Evolutionary conservation across 2,329 filamentous ascomycete genomes (phyloP).

Genomic region (Cercospora berteroae): DNA sequence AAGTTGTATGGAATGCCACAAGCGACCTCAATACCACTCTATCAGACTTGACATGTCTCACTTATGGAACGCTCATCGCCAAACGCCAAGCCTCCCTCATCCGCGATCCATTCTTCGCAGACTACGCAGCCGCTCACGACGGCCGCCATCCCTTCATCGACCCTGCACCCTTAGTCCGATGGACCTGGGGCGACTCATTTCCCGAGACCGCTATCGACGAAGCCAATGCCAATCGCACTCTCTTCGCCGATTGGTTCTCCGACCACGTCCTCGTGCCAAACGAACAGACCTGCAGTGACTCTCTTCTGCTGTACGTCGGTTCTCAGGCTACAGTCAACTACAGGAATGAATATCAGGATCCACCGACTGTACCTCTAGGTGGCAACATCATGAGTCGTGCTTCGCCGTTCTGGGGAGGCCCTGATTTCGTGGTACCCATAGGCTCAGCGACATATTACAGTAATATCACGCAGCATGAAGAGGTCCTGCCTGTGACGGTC

Average conservation of each 20-base stretch:
- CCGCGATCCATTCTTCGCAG: conserved; percentile 50
- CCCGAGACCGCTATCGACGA: conserved; percentile 41
- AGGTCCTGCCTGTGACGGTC: conserved; percentile 58
- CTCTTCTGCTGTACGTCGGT: conserved; percentile 51
- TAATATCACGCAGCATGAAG: conserved; percentile 49
- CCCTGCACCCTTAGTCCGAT: conserved; percentile 49
- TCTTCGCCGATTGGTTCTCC: conserved; percentile 52
- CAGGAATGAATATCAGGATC: conserved; percentile 45
- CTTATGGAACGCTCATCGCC: conserved; percentile 49
- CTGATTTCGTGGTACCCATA: conserved; percentile 47
- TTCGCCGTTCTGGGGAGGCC: conserved; percentile 49
- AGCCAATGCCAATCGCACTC: conserved; percentile 52
- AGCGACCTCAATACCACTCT: conserved; percentile 36
- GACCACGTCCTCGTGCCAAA: conserved; percentile 45
- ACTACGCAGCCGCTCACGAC: conserved; percentile 49
- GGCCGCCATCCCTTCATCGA: conserved; percentile 52
- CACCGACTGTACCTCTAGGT: conserved; percentile 49
- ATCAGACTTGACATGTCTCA: conserved; percentile 42
- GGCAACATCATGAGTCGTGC: conserved; percentile 52
- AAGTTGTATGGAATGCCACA: conserved; percentile 39
- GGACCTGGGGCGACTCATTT: conserved; percentile 48
- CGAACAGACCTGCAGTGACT: conserved; percentile 49
- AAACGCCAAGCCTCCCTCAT: conserved; percentile 50
- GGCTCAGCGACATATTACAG: conserved; percentile 47
- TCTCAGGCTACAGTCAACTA: conserved; percentile 43